A percentile compares a stretch with the other conserved stretches of the same genome.
These are phyloP conservation scores for Mortierella sp. DNA, from an alignment of 371 early-diverging fungal genomes.

Conservation along the genomic window DNA sequence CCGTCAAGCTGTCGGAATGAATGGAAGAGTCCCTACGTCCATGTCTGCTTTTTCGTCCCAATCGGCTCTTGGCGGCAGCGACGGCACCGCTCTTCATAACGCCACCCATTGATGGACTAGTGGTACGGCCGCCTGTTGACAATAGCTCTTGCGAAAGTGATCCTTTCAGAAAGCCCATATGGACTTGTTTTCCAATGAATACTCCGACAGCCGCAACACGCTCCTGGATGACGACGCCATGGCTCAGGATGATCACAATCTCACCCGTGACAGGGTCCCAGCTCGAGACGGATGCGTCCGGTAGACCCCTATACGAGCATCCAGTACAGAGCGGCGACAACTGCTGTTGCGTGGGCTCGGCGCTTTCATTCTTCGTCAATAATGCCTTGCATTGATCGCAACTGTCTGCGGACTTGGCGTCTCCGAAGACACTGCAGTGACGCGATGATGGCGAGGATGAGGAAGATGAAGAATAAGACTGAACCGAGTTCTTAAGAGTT, in stretches of 20 bases:
- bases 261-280: constrained; percentile 36
- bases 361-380: not conserved
- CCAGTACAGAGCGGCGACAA: constrained; percentile 14
- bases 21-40: too few relatives aligned
- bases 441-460: too few relatives aligned
- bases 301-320: constrained; percentile 43
- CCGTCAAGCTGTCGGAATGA: not conserved
- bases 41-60: too few relatives aligned
- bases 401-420: too few relatives aligned
- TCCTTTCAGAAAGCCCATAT: constrained; percentile 53
- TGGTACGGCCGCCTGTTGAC: constrained; percentile 13
- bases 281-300: constrained; percentile 36
- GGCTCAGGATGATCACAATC: constrained; percentile 27
- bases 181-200: constrained; percentile 51
- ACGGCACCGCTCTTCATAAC: too few relatives aligned
- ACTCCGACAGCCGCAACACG: constrained; percentile 49
- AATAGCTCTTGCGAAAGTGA: constrained; percentile 44
- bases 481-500: constrained; percentile 33
- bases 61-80: too few relatives aligned
- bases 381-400: constrained; percentile 1
- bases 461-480: constrained; percentile 10
- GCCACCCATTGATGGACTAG: not conserved
- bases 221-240: constrained; percentile 36
- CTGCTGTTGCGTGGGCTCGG: not conserved
- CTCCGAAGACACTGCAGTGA: constrained; percentile 6